Percentiles rank a stretch among this genome's conserved stretches.
Evolutionary conservation across 2,329 filamentous ascomycete genomes (phyloP).

Genomic region (Exophiala sp.): DNA sequence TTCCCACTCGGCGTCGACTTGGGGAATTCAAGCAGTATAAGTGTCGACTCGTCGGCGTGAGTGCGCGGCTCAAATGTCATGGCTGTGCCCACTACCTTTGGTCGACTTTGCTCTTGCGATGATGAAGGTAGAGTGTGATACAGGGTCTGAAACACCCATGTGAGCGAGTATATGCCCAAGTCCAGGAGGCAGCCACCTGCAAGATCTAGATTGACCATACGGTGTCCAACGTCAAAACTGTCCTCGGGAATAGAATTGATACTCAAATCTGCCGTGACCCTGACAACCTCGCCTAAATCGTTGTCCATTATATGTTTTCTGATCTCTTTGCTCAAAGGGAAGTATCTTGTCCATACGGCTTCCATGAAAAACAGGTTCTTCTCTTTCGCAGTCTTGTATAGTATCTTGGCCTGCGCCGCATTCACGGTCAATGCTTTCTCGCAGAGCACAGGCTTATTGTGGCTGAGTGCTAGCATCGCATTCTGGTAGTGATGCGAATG

Average conservation of each 20-base stretch:
- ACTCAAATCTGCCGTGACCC: slow-evolving; percentile 61
- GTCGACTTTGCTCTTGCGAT: slow-evolving; percentile 37
- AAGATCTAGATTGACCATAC: slow-evolving; percentile 79
- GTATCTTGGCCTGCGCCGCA: slow-evolving; percentile 68
- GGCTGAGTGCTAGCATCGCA: slow-evolving; percentile 75
- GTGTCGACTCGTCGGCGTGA: slow-evolving; percentile 32
- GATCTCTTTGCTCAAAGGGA: slow-evolving; percentile 75
- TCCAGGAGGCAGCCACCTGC: slow-evolving; percentile 81
- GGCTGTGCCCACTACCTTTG: slow-evolving; percentile 53
- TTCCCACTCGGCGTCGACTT: slow-evolving; percentile 30
- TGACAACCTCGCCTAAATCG: slow-evolving; percentile 54
- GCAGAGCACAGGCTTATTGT: slow-evolving; percentile 83
- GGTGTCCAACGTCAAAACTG: slow-evolving; percentile 55
- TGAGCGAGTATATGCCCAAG: slow-evolving; percentile 81
- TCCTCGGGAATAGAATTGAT: slow-evolving; percentile 21
- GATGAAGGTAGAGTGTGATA: slow-evolving; percentile 57
- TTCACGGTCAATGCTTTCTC: slow-evolving; percentile 90
- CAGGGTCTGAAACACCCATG: slow-evolving; percentile 68
- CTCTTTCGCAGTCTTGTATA: slow-evolving; percentile 67
- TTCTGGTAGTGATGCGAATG: slow-evolving; percentile 95
- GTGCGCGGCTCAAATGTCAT: slow-evolving; percentile 27
- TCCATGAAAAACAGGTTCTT: slow-evolving; percentile 80
- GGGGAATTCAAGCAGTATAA: slow-evolving; percentile 30
- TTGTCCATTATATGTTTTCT: slow-evolving; percentile 57
- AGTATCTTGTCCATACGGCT: slow-evolving; percentile 86